phyloP scores from a whole-genome alignment of 352 stramenopile species.

The Phytopythium boreale region DNA sequence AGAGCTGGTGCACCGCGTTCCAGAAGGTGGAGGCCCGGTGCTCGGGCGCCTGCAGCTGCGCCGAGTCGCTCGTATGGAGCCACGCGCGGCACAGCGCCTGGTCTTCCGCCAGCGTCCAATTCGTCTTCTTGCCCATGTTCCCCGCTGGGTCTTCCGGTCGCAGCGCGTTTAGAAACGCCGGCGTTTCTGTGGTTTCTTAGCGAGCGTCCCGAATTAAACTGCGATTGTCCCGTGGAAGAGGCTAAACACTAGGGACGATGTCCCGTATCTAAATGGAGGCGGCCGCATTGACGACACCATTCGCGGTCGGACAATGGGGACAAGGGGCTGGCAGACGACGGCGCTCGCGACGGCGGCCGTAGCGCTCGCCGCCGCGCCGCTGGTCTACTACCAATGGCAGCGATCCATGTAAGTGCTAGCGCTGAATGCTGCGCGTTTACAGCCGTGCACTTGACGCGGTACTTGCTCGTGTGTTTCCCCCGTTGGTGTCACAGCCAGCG shows the following conservation, averaged over 20 bases:
- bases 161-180: constrained; percentile 43
- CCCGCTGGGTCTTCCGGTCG: too few relatives aligned
- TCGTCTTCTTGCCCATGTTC: constrained; percentile 80
- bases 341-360: constrained; percentile 9
- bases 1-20: constrained; percentile 57
- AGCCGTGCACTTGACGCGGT: neutral
- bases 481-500: constrained; percentile 18
- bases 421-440: neutral
- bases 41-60: constrained; percentile 31
- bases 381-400: constrained; percentile 38
- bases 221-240: neutral
- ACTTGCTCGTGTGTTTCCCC: neutral
- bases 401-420: constrained; percentile 18
- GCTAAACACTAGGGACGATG: neutral
- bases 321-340: constrained; percentile 18
- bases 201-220: constrained; percentile 1
- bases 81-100: constrained; percentile 68
- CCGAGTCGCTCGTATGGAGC: constrained; percentile 49
- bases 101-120: constrained; percentile 63
- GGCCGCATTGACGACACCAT: neutral
- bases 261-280: neutral
- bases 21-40: constrained; percentile 67
- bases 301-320: constrained; percentile 7
- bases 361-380: constrained; percentile 29
- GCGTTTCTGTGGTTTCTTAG: constrained; percentile 11